phyloP scores from a whole-genome alignment of 441 rosid genomes.

The Melastoma candidum region DNA sequence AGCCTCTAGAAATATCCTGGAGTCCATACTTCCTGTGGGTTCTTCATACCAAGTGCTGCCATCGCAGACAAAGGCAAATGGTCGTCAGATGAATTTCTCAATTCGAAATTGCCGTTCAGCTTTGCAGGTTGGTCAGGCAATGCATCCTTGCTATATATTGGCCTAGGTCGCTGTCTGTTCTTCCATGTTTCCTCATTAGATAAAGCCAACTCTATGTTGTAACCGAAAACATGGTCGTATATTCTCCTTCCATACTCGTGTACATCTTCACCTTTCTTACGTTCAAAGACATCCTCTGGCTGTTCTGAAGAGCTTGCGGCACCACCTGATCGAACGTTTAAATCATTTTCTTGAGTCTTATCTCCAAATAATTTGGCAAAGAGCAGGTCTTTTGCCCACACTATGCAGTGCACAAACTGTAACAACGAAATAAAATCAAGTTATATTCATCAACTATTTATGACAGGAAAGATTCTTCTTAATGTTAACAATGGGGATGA shows the following conservation, averaged over 20 bases:
- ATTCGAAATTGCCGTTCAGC: conserved; percentile 56
- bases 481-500: no score
- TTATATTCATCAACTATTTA: conserved; percentile 5
- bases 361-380: conserved; percentile 97
- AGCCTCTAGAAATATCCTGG: conserved; percentile 74
- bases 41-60: conserved; percentile 79
- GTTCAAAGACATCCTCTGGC: conserved; percentile 59
- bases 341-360: conserved; percentile 87
- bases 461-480: background rate
- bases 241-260: conserved; percentile 84
- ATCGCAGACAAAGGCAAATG: conserved; percentile 51
- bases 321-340: conserved; percentile 75
- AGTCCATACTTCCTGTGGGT: conserved; percentile 95
- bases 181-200: conserved; percentile 96
- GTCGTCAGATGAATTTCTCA: conserved; percentile 26
- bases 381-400: conserved; percentile 96
- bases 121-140: conserved; percentile 39
- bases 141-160: conserved; percentile 57
- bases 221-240: conserved; percentile 95
- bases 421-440: conserved; percentile 16
- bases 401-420: conserved; percentile 98
- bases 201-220: conserved; percentile 80
- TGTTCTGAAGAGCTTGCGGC: conserved; percentile 54
- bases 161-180: conserved; percentile 64
- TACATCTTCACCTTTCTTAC: conserved; percentile 55